phyloP scores from a whole-genome alignment of 371 early-diverging fungal species.

The Conidiobolus incongruus region DNA sequence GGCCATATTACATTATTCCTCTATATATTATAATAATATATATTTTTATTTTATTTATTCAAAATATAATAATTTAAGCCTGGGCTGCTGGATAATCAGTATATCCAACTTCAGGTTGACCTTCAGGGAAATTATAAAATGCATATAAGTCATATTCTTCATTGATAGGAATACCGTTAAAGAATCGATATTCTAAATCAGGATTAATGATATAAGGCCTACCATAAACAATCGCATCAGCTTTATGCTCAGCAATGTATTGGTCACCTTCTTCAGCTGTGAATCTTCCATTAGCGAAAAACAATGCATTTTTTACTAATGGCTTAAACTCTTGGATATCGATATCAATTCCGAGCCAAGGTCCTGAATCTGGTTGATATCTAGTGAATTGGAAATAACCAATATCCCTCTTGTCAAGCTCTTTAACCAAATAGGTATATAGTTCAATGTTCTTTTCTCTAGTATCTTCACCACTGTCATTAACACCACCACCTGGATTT shows the following conservation, averaged over 20 bases:
- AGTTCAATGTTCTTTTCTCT: conserved; percentile 34
- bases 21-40: too few relatives aligned
- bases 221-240: conserved; percentile 7
- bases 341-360: neutral
- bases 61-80: too few relatives aligned
- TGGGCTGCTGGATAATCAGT: neutral
- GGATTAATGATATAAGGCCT: conserved; percentile 9
- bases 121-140: neutral
- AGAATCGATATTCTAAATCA: conserved; percentile 1
- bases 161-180: neutral
- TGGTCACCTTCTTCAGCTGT: conserved; percentile 24
- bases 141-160: neutral
- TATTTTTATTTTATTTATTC: too few relatives aligned
- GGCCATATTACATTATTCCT: too few relatives aligned
- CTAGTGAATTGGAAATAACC: conserved; percentile 1
- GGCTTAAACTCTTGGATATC: neutral
- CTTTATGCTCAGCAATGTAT: conserved; percentile 4
- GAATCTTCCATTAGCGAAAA: conserved; percentile 30
- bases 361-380: neutral
- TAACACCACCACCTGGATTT: conserved; percentile 29
- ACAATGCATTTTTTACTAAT: neutral
- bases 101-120: neutral
- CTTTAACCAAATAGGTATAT: conserved; percentile 17
- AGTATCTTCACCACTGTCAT: conserved; percentile 29
- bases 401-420: neutral